These are phyloP conservation scores for Amphichorda felina DNA, from an alignment of 2,329 filamentous ascomycete genomes.

Conservation along the genomic window DNA sequence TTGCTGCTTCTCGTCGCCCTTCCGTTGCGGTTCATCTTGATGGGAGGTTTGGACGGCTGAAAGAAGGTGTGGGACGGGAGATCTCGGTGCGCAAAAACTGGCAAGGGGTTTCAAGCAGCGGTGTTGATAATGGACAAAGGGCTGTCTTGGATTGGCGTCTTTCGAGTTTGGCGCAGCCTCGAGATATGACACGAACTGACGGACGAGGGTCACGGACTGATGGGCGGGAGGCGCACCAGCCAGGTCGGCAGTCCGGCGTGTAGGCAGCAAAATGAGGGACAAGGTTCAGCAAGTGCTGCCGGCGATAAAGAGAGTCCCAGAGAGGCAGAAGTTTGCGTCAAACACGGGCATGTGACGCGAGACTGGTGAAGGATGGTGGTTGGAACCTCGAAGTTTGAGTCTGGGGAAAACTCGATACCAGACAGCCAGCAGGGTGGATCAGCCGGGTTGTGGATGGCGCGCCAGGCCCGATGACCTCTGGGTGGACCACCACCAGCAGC, in stretches of 20 bases:
- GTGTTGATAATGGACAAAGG: no score
- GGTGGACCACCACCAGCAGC: neutral
- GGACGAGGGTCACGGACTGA: neutral
- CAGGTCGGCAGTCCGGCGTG: no score
- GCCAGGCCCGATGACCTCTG: conserved; percentile 1
- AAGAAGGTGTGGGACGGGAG: no score
- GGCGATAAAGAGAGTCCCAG: no score
- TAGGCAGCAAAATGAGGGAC: no score
- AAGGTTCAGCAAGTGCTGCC: no score
- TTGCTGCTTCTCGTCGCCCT: conserved; percentile 30
- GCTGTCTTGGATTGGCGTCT: neutral
- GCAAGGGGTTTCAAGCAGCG: no score
- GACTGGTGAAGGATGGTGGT: neutral
- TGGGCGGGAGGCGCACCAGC: no score
- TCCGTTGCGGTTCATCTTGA: conserved; percentile 27
- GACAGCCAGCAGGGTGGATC: conserved; percentile 1
- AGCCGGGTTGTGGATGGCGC: neutral
- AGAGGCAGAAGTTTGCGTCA: no score
- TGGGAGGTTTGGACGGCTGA: neutral
- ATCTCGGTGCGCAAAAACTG: no score
- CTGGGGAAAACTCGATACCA: conserved; percentile 3
- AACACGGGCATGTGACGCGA: conserved; percentile 1
- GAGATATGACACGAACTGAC: neutral
- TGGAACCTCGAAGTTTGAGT: neutral
- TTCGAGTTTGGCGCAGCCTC: neutral